A percentile compares a stretch with the other conserved stretches of the same genome.
Conservation (phyloP, 2,329 filamentous ascomycete species). For the Dothideomycetes sp. region DNA sequence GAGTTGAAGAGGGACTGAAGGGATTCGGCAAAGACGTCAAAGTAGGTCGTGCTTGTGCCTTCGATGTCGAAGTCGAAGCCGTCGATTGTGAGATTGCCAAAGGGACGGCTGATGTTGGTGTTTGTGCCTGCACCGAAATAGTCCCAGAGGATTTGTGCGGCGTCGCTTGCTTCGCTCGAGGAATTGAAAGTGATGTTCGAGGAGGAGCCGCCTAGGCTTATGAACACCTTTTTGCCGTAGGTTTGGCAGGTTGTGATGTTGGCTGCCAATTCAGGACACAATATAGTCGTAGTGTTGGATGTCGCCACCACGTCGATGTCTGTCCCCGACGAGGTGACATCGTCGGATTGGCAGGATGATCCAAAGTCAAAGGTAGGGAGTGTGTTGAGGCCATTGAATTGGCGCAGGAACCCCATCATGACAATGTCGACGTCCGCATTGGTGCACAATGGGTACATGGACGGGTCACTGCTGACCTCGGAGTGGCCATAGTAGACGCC, state of each 20-base stretch:
- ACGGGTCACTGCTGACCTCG: conserved; percentile 1
- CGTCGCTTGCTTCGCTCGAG: conserved; percentile 27
- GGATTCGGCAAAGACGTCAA: not conserved
- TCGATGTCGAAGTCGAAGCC: conserved; percentile 35
- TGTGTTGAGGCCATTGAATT: conserved; percentile 1
- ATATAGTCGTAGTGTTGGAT: not conserved
- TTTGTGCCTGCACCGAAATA: conserved; percentile 30
- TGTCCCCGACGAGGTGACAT: too few relatives aligned
- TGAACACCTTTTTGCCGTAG: conserved; percentile 33
- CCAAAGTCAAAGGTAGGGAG: conserved; percentile 4
- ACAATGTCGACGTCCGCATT: conserved; percentile 5
- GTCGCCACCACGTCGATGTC: too few relatives aligned
- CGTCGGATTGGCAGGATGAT: not conserved
- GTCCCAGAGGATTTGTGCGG: conserved; percentile 35
- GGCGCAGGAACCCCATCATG: conserved; percentile 5
- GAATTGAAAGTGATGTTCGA: conserved; percentile 25
- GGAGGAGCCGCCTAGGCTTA: conserved; percentile 34
- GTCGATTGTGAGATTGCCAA: conserved; percentile 38
- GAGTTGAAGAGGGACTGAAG: conserved; percentile 5
- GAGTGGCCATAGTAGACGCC: conserved; percentile 9
- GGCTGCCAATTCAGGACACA: conserved; percentile 3
- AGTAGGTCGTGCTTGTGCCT: not conserved
- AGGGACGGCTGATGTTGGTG: conserved; percentile 29
- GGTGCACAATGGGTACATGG: conserved; percentile 1
- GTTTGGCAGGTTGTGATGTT: conserved; percentile 34